Base-by-base conservation (phyloP, 805 yeast genomes). In the Wickerhamomyces kurtzmanii region DNA sequence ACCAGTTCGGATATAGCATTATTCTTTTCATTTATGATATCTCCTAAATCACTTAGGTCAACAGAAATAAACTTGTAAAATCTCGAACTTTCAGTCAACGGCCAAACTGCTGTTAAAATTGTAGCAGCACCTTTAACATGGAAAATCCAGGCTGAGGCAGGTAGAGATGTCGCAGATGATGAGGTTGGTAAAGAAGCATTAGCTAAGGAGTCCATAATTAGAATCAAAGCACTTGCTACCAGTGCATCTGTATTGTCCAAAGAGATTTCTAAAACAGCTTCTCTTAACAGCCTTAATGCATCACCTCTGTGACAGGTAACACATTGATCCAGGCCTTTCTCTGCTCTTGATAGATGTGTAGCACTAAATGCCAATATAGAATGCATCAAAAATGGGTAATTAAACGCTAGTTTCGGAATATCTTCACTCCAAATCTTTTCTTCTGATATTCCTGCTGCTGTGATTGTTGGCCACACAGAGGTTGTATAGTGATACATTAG, bases 61-160 rank as follows among this genome's bases (percentile, higher is more conserved):
- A 84, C 87, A n/a, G 89, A 78, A 23, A 83, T 77, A 38, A 79
- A 65, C 37, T 74, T 67, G 44, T 72, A 70, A 47, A 78, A 78
- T 30, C 80, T 53, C 4, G 85, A 77, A 10, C 66, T 62, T 25
- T 73, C 76, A 25, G 77, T 76, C 27, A 86, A 59, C 4, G 95
- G 96, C 86, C 96, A 85, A n/a, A 87, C 95, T 1, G 96, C 94
- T 2, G 95, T 82, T 28, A 89, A 62, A 30, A 89, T 89, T 0
- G 96, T 87, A 5, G 96, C 96, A 0, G 96, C 95, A 18, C 96
- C 97, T 42, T 91, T 82, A 9, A 89, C 96, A 46, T 89, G 96
- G 61, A 84, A 91, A 31, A 89, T 76, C 97, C 97, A 89, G 0
- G 96, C 94, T 4, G 91, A 76, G 3, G 96, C 87, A 1, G 96